phyloP scores from a whole-genome alignment of 2,329 filamentous ascomycete species.

The Torrubiellomyces zombiae region DNA sequence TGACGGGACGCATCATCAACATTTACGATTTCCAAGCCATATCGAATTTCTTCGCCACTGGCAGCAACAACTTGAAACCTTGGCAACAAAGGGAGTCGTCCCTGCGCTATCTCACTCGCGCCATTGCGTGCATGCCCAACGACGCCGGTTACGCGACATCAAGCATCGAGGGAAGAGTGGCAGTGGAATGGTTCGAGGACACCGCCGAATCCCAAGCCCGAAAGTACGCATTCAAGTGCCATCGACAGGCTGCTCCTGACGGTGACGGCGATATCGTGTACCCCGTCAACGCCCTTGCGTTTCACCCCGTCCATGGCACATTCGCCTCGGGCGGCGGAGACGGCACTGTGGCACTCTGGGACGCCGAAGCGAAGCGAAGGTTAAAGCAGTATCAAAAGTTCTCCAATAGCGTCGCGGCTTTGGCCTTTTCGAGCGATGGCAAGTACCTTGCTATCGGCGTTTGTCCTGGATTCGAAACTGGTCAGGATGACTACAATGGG shows the following conservation, averaged over 20 bases:
- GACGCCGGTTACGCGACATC: slow-evolving; percentile 85
- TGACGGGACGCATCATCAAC: slow-evolving; percentile 83
- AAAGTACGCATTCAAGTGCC: slow-evolving; percentile 98
- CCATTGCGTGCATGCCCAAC: slow-evolving; percentile 90
- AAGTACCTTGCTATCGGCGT: slow-evolving; percentile 63
- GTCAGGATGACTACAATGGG: slow-evolving; percentile 59
- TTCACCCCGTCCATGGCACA: slow-evolving; percentile 68
- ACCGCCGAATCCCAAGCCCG: slow-evolving; percentile 70
- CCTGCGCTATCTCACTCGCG: slow-evolving; percentile 88
- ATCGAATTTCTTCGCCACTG: slow-evolving; percentile 29
- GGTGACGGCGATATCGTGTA: slow-evolving; percentile 66
- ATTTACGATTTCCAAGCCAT: slow-evolving; percentile 79
- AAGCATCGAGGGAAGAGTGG: slow-evolving; percentile 87
- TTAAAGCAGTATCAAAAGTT: slow-evolving; percentile 83
- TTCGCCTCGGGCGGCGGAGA: slow-evolving; percentile 86
- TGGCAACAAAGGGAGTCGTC: slow-evolving; percentile 92
- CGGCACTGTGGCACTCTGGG: slow-evolving; percentile 84
- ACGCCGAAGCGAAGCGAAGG: slow-evolving; percentile 75
- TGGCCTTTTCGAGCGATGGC: slow-evolving; percentile 65
- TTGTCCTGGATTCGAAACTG: slow-evolving; percentile 77
- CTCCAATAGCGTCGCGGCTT: slow-evolving; percentile 56
- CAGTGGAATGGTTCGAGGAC: slow-evolving; percentile 96
- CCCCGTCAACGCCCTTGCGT: slow-evolving; percentile 77
- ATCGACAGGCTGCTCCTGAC: slow-evolving; percentile 55
- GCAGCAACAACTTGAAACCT: slow-evolving; percentile 42